A percentile compares a stretch with the other conserved stretches of the same genome.
These are phyloP conservation scores for Myxozyma monticola DNA, from an alignment of 805 yeast genomes.

Conservation along the genomic window DNA sequence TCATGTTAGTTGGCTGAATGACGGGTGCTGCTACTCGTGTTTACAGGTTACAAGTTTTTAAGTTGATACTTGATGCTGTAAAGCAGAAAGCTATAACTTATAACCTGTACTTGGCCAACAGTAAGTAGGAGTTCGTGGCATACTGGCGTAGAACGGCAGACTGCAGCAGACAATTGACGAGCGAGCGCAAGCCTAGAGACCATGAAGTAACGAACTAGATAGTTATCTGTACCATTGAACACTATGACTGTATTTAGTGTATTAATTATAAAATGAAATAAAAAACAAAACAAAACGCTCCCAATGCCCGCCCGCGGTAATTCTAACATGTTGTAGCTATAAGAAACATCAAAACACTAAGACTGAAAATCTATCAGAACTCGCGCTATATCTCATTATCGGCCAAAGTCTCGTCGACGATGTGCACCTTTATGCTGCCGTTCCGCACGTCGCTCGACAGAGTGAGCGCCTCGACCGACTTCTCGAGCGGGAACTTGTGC, in stretches of 20 bases:
- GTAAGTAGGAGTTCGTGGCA: background rate
- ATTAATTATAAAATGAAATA: background rate
- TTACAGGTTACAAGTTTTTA: too few relatives aligned
- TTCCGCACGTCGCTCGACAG: constrained; percentile 44
- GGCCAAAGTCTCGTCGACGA: constrained; percentile 39
- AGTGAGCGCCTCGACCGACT: constrained; percentile 49
- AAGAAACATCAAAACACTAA: background rate
- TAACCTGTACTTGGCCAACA: background rate
- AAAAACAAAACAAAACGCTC: too few relatives aligned
- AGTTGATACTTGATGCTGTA: too few relatives aligned
- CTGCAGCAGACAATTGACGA: background rate
- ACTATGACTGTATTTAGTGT: background rate
- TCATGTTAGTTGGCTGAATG: too few relatives aligned
- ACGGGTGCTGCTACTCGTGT: too few relatives aligned
- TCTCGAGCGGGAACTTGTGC: constrained; percentile 48
- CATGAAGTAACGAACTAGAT: background rate
- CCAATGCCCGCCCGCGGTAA: background rate
- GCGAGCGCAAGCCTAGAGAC: background rate
- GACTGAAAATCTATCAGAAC: background rate
- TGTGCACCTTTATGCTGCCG: constrained; percentile 51
- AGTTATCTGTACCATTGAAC: background rate
- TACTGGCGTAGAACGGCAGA: background rate
- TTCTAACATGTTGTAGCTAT: background rate
- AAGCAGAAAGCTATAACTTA: background rate
- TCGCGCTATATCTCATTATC: background rate